These are phyloP conservation scores for Colletotrichum godetiae DNA, from an alignment of 2,329 filamentous ascomycete species.

Conservation along the genomic window DNA sequence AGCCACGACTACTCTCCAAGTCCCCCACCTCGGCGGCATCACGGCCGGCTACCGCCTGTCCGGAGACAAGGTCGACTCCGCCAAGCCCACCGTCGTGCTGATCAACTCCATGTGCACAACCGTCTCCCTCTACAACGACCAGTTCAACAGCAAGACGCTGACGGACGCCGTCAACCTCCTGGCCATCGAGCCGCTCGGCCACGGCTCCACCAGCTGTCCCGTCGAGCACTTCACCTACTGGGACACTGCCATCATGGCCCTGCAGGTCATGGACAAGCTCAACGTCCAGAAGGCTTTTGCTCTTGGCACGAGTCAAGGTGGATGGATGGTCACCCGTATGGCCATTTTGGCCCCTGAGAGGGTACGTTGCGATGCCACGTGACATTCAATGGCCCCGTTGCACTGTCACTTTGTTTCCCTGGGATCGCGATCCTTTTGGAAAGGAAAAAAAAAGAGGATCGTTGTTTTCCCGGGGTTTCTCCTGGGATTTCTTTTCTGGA, in stretches of 20 bases:
- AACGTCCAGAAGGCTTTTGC: constrained; percentile 60
- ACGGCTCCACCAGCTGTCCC: constrained; percentile 57
- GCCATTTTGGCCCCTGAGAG: constrained; percentile 61
- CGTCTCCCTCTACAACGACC: constrained; percentile 55
- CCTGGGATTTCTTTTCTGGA: background rate
- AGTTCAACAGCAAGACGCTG: constrained; percentile 55
- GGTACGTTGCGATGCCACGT: constrained; percentile 44
- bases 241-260: constrained; percentile 64
- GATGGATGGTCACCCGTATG: constrained; percentile 63
- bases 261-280: constrained; percentile 66
- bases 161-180: constrained; percentile 58
- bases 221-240: constrained; percentile 65
- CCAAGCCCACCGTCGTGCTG: constrained; percentile 63
- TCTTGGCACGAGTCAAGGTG: constrained; percentile 63
- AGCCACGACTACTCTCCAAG: constrained; percentile 54
- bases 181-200: constrained; percentile 64
- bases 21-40: constrained; percentile 61
- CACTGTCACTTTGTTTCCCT: background rate
- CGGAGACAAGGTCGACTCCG: constrained; percentile 55
- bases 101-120: constrained; percentile 65
- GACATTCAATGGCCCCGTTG: background rate
- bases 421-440: background rate
- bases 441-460: background rate
- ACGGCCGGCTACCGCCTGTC: constrained; percentile 57
- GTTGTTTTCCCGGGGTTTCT: background rate